Conservation (phyloP, 805 yeast species). For the Ogataea corticis region DNA sequence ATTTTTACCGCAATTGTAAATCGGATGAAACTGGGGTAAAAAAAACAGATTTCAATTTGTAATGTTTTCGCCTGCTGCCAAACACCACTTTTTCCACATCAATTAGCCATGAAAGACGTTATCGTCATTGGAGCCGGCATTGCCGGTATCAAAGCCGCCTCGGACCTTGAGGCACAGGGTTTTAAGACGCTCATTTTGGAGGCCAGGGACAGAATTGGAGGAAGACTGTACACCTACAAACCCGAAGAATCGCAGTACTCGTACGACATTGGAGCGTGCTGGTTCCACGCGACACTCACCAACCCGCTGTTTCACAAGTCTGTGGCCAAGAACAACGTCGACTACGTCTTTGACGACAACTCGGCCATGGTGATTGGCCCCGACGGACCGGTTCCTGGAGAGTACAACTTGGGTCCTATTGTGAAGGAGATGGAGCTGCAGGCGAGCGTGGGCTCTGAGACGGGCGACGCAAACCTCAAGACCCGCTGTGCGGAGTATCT, state of each 20-base stretch:
- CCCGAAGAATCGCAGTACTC: constrained; percentile 22
- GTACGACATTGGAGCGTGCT: constrained; percentile 54
- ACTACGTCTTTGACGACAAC: constrained; percentile 34
- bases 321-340: constrained; percentile 24
- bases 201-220: constrained; percentile 49
- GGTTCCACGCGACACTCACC: constrained; percentile 52
- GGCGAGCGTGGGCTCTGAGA: constrained; percentile 27
- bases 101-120: constrained; percentile 22
- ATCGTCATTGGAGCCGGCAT: constrained; percentile 54
- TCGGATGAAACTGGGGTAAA: neutral
- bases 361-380: constrained; percentile 34
- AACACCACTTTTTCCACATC: neutral
- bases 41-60: too few species aligned
- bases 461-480: constrained; percentile 27
- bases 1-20: too few species aligned
- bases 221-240: constrained; percentile 39
- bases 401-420: constrained; percentile 33
- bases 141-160: constrained; percentile 52
- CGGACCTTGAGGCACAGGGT: constrained; percentile 34
- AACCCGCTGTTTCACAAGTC: constrained; percentile 40
- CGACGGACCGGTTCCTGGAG: constrained; percentile 26
- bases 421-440: constrained; percentile 35
- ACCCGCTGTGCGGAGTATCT: constrained; percentile 28
- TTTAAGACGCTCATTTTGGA: constrained; percentile 44
- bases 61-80: neutral